Evolutionary conservation across 164 flowering plant species (phyloP).

Genomic region (Vitis amurensis): DNA sequence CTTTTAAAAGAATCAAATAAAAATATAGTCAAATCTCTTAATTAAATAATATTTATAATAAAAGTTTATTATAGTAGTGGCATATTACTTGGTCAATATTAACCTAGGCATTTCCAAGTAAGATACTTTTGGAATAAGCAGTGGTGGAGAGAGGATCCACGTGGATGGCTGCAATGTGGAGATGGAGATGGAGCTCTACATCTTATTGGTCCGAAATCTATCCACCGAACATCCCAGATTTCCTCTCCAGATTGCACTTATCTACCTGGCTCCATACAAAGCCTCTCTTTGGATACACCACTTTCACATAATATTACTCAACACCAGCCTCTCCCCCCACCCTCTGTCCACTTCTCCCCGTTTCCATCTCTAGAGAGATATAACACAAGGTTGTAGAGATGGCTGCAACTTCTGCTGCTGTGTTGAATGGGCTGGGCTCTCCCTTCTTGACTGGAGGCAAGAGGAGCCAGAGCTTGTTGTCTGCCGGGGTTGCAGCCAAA

Average conservation of each 20-base stretch:
- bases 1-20: too few relatives aligned
- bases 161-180: slow-evolving; percentile 31
- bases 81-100: too few relatives aligned
- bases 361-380: not conserved
- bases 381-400: slow-evolving; percentile 17
- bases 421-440: slow-evolving; percentile 60
- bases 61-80: too few relatives aligned
- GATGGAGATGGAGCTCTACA: slow-evolving; percentile 43
- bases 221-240: slow-evolving; percentile 33
- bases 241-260: slow-evolving; percentile 41
- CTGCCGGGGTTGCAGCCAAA: slow-evolving; percentile 27
- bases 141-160: slow-evolving; percentile 38
- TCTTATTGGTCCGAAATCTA: slow-evolving; percentile 80
- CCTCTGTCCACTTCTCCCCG: too few relatives aligned
- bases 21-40: too few relatives aligned
- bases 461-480: slow-evolving; percentile 40
- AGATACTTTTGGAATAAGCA: not conserved
- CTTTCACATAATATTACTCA: too few relatives aligned
- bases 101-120: too few relatives aligned
- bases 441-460: slow-evolving; percentile 67
- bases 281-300: too few relatives aligned
- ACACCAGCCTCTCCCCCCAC: too few relatives aligned
- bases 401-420: slow-evolving; percentile 70
- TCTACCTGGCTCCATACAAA: slow-evolving; percentile 36
- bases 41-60: too few relatives aligned